Evolutionary conservation across 805 yeast genomes (phyloP), one percentile per base, ranked within the genome.

Genomic region (Suhomyces xylopsoci): DNA sequence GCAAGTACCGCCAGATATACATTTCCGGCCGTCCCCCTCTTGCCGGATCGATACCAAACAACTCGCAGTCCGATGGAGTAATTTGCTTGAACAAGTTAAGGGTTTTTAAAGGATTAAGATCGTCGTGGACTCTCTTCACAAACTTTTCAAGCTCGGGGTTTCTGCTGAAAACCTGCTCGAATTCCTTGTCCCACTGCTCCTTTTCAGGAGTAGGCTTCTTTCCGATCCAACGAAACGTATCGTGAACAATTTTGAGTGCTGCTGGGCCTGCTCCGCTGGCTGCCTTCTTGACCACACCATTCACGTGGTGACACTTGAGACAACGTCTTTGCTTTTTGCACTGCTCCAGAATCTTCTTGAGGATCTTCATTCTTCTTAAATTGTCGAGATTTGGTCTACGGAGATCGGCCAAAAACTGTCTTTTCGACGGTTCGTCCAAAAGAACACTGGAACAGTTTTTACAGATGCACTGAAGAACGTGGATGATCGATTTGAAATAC

Each of bases 201-300:
- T 90, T 91, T 65, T 94, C 99, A 5, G 87, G 87, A 2, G 90
- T 87, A 12, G 84, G 79, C 62, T 88, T 90, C 71, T 94, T 94
- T 55, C 98, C 97, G 26, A 90, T 81, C 92, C 96, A 94, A 67
- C 99, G 80, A 74, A 89, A 94, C 12, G 96, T 88, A 70, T 94
- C 97, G 70, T 94, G 99, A 54, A 94, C 87, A 57, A 96, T 90
- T 67, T 94, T 94, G 56, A 96, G 77, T 1, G 99, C 93, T 0
- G 98, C 98, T 19, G 94, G 88, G 41, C 94, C 91, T 2, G 90
- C 85, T 49, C 96, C 96, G 14, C 90, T 84, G 7, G 94, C 94
- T 4, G 97, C 97, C 68, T 91, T 92, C 69, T 94, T 94, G 25
- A 94, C 99, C 49, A 94, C 97, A 61, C 99, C 99, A 65, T 96